Evolutionary conservation across 2,329 filamentous ascomycete species (phyloP).

Genomic region (Passalora sequoiae): DNA sequence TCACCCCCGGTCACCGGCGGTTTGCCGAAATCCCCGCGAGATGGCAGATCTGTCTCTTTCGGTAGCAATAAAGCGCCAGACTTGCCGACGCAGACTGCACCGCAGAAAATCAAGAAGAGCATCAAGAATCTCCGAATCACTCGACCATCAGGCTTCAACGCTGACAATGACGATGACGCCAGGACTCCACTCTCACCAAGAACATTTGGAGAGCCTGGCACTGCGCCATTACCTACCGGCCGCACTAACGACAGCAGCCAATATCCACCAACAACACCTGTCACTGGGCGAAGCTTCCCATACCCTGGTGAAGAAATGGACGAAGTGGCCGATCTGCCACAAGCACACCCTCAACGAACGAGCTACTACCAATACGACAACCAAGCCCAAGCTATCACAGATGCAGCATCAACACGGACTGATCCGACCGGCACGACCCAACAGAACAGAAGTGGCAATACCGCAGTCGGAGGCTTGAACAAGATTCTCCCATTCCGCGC

Average conservation of each 20-base stretch:
- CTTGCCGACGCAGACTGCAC: neutral
- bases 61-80: slow-evolving; percentile 38
- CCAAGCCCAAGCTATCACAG: slow-evolving; percentile 14
- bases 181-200: slow-evolving; percentile 53
- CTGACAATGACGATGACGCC: slow-evolving; percentile 44
- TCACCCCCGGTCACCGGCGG: slow-evolving; percentile 11
- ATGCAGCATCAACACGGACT: slow-evolving; percentile 14
- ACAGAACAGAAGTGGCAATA: slow-evolving; percentile 5
- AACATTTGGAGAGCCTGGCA: slow-evolving; percentile 49
- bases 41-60: slow-evolving; percentile 35
- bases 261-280: slow-evolving; percentile 29
- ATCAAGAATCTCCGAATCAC: slow-evolving; percentile 56
- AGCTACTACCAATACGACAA: slow-evolving; percentile 13
- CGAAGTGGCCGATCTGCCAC: slow-evolving; percentile 24
- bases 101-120: slow-evolving; percentile 31
- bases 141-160: slow-evolving; percentile 31
- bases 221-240: slow-evolving; percentile 47
- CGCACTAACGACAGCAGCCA: slow-evolving; percentile 28
- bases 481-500: neutral
- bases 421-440: slow-evolving; percentile 11
- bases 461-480: neutral
- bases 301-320: slow-evolving; percentile 21
- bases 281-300: slow-evolving; percentile 25
- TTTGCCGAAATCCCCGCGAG: slow-evolving; percentile 12
- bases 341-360: slow-evolving; percentile 22